phyloP scores from a whole-genome alignment of 305 asterid species.

The Plantago coronopus region DNA sequence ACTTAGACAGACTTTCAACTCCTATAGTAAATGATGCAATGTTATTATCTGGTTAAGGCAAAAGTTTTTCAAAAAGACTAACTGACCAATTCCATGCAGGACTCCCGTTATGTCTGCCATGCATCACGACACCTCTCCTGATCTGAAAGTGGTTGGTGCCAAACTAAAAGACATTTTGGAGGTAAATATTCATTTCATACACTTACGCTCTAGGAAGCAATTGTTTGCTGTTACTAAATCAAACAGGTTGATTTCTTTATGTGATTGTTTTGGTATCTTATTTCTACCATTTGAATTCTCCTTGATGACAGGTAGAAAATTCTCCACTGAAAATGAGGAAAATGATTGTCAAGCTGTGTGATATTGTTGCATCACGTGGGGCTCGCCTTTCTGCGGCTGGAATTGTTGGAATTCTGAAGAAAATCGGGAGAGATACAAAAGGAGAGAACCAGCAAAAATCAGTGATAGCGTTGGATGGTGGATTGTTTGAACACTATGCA shows the following conservation, averaged over 20 bases:
- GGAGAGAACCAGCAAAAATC: constrained; percentile 51
- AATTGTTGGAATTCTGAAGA: constrained; percentile 62
- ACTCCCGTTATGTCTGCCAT: constrained; percentile 81
- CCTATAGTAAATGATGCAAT: not conserved
- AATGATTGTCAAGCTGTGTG: constrained; percentile 60
- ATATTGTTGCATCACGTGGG: constrained; percentile 70
- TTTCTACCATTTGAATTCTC: not conserved
- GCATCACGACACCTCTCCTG: constrained; percentile 83
- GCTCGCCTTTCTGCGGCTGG: constrained; percentile 91
- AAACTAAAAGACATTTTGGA: constrained; percentile 71
- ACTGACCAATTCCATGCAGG: constrained; percentile 38
- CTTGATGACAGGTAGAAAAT: constrained; percentile 41
- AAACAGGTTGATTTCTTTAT: not conserved
- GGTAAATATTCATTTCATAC: constrained; percentile 36
- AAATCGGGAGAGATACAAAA: constrained; percentile 66
- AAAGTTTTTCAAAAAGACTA: not conserved
- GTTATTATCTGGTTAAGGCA: not conserved
- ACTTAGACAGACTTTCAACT: too few species aligned
- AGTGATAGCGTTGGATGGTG: constrained; percentile 81
- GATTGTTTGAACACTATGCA: constrained; percentile 67
- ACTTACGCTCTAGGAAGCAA: not conserved
- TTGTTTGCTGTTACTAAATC: not conserved
- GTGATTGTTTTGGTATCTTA: not conserved
- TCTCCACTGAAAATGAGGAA: constrained; percentile 61
- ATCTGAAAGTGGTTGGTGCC: constrained; percentile 74